These are phyloP conservation scores for Colletotrichum caudatum DNA, from an alignment of 2,329 filamentous ascomycete species.

Conservation along the genomic window DNA sequence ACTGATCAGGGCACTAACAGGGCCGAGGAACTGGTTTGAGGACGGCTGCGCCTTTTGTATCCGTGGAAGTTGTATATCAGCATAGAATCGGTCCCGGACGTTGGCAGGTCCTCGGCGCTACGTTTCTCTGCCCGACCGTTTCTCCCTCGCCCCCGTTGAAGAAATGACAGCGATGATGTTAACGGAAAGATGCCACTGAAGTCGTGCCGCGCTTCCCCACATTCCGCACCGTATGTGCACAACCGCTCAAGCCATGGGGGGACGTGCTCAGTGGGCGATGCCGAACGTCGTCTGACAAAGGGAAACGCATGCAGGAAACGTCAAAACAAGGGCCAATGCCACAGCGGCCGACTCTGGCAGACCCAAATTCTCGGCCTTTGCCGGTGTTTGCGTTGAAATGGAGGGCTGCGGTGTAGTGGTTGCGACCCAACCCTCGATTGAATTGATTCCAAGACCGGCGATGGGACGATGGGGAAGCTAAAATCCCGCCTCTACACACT, in stretches of 20 bases:
- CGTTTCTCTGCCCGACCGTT: slow-evolving; percentile 1
- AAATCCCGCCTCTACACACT: not conserved
- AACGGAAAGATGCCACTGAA: not conserved
- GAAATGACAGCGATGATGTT: not conserved
- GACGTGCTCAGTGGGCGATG: slow-evolving; percentile 7
- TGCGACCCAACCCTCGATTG: not conserved
- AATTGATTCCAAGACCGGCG: not conserved
- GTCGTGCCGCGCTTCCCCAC: not conserved
- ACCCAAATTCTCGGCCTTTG: not conserved
- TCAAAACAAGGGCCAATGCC: slow-evolving; percentile 12
- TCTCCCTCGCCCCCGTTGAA: not conserved
- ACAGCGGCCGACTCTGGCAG: not conserved
- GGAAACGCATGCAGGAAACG: not conserved
- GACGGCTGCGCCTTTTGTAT: not conserved
- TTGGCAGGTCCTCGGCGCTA: not conserved
- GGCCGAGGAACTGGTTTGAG: not conserved
- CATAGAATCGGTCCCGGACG: not conserved
- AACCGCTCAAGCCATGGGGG: not conserved
- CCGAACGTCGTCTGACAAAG: slow-evolving; percentile 8
- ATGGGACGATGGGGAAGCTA: not conserved
- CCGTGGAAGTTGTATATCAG: not conserved
- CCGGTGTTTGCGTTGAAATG: not conserved
- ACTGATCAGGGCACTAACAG: not conserved
- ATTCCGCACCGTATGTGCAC: slow-evolving; percentile 13
- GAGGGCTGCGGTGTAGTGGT: not conserved